Conservation (phyloP, 139 green algal species). For the Coelastrella sp. region DNA sequence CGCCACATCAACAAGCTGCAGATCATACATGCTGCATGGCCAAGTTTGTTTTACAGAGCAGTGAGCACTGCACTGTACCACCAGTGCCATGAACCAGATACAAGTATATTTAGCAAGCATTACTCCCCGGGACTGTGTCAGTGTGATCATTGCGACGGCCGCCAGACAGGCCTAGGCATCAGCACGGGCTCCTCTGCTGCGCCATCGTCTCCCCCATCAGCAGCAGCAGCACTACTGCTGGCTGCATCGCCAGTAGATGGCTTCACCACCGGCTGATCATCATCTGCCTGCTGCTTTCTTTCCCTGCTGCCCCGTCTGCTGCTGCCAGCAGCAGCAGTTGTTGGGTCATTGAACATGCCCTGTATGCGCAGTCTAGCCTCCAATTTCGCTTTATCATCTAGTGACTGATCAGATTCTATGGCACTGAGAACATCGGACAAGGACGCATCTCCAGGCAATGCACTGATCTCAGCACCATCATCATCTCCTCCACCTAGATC, state of each 20-base stretch:
- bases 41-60: no score
- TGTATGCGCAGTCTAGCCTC: slow-evolving; percentile 28
- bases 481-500: no score
- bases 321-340: slow-evolving; percentile 1
- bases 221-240: slow-evolving; percentile 2
- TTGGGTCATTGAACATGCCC: slow-evolving; percentile 29
- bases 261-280: background rate
- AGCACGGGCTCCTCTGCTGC: background rate
- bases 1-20: no score
- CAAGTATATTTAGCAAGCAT: no score
- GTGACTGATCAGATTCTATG: slow-evolving; percentile 14
- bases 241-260: background rate
- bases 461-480: background rate
- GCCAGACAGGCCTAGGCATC: slow-evolving; percentile 22
- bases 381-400: slow-evolving; percentile 5
- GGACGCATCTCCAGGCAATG: background rate
- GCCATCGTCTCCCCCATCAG: background rate
- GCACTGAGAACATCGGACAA: slow-evolving; percentile 2
- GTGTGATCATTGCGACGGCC: background rate
- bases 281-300: background rate
- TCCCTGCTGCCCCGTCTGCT: background rate
- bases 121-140: no score
- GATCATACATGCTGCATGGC: no score
- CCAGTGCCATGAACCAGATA: no score
- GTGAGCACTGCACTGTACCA: no score